Base-by-base conservation (phyloP, 768 basidiomycete species). In the Naganishia randhawae region DNA sequence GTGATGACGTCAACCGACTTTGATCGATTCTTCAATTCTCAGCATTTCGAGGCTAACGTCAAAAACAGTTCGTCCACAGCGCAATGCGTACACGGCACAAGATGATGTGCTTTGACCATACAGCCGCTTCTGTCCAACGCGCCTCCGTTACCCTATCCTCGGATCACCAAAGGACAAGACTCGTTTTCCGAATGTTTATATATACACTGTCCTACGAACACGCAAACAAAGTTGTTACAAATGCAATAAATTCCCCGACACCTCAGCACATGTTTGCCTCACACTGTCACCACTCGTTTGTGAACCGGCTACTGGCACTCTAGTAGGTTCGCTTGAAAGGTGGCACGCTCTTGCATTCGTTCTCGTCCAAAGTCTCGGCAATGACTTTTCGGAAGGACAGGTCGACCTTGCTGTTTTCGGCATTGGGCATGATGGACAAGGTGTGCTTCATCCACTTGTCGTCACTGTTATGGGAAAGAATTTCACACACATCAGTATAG, bases 301-400 rank as follows among this genome's bases (percentile, higher is more conserved):
- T 32, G 25, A 22, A 17, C 39, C 57, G 27, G 27, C 27, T 61
- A 16, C 57, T 35, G 54, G 19, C 33, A 19, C 27, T 51, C 63
- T 72, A 94, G 82, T 94, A 95, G 65, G 90, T 90, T 80, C 92
- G 91, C 85, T 95, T 95, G 87, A 96, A 96, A 16, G 95, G 95
- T 71, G 95, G 95, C 37, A 98, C 92, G 45, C 89, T 77, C 84
- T 94, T 95, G 88, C 94, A 95, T 83, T 97, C 95, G 75, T 86
- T 88, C 83, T 95, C 91, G 77, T 99, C 95, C 50, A 98, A 85
- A 50, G 96, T 98, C 55, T 81, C 85, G 73, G 81, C 83, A 75
- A 91, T 94, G 73, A 99, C 96, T 31, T 80, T 77, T 75, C 96
- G 90, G 83, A 98, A 99, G 75, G 85, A 85, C 81, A 99, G 86